Percentiles rank a stretch among this genome's conserved stretches.
Conservation (phyloP, 2,329 filamentous ascomycete genomes). For the Neocatenulostroma microsporum region DNA sequence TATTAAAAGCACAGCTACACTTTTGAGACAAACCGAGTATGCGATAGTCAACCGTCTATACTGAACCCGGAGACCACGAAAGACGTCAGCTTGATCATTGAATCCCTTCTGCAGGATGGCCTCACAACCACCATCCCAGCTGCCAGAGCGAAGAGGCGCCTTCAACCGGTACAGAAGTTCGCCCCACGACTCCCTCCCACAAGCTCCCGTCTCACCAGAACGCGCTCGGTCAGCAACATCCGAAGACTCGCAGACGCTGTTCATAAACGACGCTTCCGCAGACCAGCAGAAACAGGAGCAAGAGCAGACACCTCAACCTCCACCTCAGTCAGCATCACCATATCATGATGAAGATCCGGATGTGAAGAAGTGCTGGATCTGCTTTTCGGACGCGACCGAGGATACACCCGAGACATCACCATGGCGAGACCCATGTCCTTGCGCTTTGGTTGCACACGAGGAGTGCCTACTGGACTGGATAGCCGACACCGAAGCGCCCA, state of each 20-base stretch:
- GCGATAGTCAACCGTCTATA: too few species aligned
- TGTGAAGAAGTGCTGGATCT: conserved; percentile 59
- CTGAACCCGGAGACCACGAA: too few species aligned
- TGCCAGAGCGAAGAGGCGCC: conserved; percentile 15
- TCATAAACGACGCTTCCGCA: conserved; percentile 30
- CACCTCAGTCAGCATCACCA: conserved; percentile 11
- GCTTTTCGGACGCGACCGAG: conserved; percentile 58
- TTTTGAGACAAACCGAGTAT: too few species aligned
- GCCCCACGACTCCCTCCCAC: conserved; percentile 9
- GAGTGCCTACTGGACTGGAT: conserved; percentile 87
- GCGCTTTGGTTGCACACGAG: conserved; percentile 85
- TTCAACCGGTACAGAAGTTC: conserved; percentile 12
- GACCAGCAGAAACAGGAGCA: conserved; percentile 5
- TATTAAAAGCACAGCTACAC: too few species aligned
- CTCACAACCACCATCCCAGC: conserved; percentile 32
- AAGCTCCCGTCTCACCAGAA: conserved; percentile 14
- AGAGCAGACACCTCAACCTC: conserved; percentile 9
- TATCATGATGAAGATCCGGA: conserved; percentile 28
- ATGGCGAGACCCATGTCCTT: conserved; percentile 87
- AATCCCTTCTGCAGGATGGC: too few species aligned
- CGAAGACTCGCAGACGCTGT: conserved; percentile 40
- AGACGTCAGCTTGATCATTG: too few species aligned
- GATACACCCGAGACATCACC: conserved; percentile 52
- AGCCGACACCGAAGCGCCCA: conserved; percentile 68
- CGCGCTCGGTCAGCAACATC: conserved; percentile 33